Conservation (phyloP, 495 filamentous ascomycete species). For the Xylaria scruposa region DNA sequence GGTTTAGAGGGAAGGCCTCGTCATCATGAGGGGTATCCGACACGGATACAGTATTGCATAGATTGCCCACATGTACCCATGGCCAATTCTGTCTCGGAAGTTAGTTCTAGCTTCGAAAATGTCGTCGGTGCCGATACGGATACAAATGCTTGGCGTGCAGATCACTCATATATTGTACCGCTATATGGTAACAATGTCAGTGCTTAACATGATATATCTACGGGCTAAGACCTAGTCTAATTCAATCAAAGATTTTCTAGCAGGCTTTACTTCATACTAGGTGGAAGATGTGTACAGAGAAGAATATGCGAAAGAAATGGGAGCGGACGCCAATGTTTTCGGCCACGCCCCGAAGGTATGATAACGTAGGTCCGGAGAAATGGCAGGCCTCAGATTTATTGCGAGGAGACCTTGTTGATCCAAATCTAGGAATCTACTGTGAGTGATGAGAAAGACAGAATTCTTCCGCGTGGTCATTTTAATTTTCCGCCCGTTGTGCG, state of each 20-base stretch:
- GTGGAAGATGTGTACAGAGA: neutral
- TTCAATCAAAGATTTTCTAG: neutral
- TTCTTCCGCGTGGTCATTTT: neutral
- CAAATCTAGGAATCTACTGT: neutral
- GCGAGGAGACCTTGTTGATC: neutral
- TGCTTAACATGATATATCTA: neutral
- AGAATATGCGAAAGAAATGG: neutral
- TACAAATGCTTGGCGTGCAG: conserved; percentile 5
- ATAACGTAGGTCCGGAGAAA: neutral
- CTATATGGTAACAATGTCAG: neutral
- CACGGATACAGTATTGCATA: neutral
- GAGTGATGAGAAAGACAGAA: neutral
- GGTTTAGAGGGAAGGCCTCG: neutral
- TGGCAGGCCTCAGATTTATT: neutral
- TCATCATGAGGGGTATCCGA: conserved; percentile 14
- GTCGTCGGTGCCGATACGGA: conserved; percentile 9
- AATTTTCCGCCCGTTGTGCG: neutral
- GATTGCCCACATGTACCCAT: neutral
- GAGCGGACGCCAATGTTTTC: neutral
- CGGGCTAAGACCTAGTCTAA: neutral
- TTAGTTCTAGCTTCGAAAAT: neutral
- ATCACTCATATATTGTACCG: neutral
- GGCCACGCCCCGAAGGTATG: neutral
- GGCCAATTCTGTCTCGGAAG: neutral
- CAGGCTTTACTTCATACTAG: neutral